These are phyloP conservation scores for Geotrichum carabidarum DNA, from an alignment of 1,139 yeast genomes.

Conservation along the genomic window DNA sequence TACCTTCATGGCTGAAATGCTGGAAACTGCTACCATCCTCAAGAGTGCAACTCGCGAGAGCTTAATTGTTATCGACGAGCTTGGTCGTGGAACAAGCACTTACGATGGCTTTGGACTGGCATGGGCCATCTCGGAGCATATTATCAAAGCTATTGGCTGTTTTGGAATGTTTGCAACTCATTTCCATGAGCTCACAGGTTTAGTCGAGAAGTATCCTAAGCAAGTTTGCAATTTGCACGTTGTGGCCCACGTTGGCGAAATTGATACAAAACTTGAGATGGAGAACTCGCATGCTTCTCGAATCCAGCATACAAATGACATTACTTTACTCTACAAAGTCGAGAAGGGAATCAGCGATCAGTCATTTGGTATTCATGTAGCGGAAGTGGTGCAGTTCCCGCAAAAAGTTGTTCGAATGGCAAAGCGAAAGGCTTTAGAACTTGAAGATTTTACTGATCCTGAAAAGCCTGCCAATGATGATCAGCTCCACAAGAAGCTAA, in stretches of 20 bases:
- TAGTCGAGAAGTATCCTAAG: conserved; percentile 54
- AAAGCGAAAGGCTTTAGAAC: conserved; percentile 82
- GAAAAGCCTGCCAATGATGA: conserved; percentile 36
- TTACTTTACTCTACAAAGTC: conserved; percentile 82
- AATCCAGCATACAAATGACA: conserved; percentile 44
- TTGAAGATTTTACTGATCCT: conserved; percentile 56
- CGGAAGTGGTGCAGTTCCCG: conserved; percentile 92
- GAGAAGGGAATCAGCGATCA: conserved; percentile 91
- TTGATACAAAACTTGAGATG: conserved; percentile 27
- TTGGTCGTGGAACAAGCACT: conserved; percentile 95
- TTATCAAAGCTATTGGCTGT: conserved; percentile 63
- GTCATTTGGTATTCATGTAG: conserved; percentile 96
- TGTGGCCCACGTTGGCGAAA: conserved; percentile 76
- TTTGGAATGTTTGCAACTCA: conserved; percentile 93
- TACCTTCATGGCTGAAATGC: conserved; percentile 97
- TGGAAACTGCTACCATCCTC: conserved; percentile 87
- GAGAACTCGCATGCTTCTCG: conserved; percentile 23
- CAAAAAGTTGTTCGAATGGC: conserved; percentile 87
- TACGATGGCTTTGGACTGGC: conserved; percentile 98
- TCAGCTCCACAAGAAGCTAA: conserved; percentile 31
- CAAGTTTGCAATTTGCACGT: conserved; percentile 80
- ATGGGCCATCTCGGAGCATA: conserved; percentile 89
- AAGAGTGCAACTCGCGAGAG: conserved; percentile 82
- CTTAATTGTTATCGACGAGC: conserved; percentile 84
- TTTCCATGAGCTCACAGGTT: conserved; percentile 86